Evolutionary conservation across 2,329 filamentous ascomycete genomes (phyloP), one percentile per base, ranked within the genome.

Genomic region (Knoxdaviesia proteae): DNA sequence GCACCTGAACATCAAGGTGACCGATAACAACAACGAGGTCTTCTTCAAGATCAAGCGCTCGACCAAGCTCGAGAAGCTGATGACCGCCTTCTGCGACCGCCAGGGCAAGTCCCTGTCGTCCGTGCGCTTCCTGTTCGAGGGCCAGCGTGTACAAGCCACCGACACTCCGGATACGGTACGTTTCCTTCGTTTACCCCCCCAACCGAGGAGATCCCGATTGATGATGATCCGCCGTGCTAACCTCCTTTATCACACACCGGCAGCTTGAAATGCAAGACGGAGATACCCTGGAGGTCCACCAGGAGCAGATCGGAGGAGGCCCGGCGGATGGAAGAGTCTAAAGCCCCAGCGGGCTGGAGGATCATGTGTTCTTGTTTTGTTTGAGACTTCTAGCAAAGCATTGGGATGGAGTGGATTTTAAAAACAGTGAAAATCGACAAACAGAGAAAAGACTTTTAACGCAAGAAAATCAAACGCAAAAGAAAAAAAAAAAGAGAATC

Each of bases 41-140:
- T 98, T 96, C 62, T 98, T 98, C 70, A 98, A 98, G 70, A 98
- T 98, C 67, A 98, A 98, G 78, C 76, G 87, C 35, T 86, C 80
- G 29, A 98, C 90, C 1, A 83, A 86, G 59, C 74, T 98, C 1
- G 90, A 94, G 65, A 98, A 98, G 68, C 69, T 98, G 44, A 98
- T 98, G 90, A 80, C 84, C 47, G 90, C 90, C 20, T 98, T 96
- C 61, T 98, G 90, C 61, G 88, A 96, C 51, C 76, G 90, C 30
- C 87, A 94, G 59, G 90, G 90, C 53, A 96, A 96, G 68, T 75
- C 79, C 34, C 65, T 78, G 6, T 74, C 68, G 34, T 88, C 83
- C 5, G 88, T 96, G 39, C 80, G 90, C 32, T 98, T 98, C 61
- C 68, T 98, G 1, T 96, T 96, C 53, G 90, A 98, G 52, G 90